Conservation (phyloP, 768 basidiomycete genomes). For the Melanogaster broomeanus region DNA sequence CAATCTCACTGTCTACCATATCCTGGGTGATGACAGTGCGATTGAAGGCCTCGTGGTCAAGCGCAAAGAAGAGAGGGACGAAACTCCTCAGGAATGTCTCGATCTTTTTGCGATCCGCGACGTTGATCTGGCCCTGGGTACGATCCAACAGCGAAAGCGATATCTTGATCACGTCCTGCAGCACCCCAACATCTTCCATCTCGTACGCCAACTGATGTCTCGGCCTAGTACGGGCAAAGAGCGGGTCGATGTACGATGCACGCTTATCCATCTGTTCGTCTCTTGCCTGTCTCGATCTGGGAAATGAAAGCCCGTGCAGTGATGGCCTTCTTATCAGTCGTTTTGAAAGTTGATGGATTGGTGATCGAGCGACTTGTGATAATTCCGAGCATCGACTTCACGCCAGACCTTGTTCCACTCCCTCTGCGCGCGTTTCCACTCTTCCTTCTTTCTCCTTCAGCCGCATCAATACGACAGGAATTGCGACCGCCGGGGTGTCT, state of each 20-base stretch:
- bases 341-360: conserved; percentile 89
- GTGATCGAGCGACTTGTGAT: conserved; percentile 90
- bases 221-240: conserved; percentile 60
- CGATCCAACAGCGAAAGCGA: conserved; percentile 91
- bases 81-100: conserved; percentile 81
- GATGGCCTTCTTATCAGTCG: conserved; percentile 83
- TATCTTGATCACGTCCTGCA: conserved; percentile 89
- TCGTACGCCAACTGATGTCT: conserved; percentile 81
- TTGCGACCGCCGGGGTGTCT: conserved; percentile 84
- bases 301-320: conserved; percentile 74
- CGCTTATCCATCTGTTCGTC: conserved; percentile 81
- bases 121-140: conserved; percentile 73
- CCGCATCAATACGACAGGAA: conserved; percentile 88
- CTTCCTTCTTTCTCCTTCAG: conserved; percentile 97
- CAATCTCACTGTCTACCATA: conserved; percentile 60
- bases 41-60: conserved; percentile 71
- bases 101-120: conserved; percentile 74
- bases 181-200: conserved; percentile 69
- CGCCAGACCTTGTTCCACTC: conserved; percentile 99
- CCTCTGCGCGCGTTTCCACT: conserved; percentile 95
- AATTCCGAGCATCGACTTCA: conserved; percentile 94
- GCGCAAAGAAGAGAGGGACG: conserved; percentile 75
- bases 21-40: conserved; percentile 64
- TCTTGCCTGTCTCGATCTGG: conserved; percentile 82
- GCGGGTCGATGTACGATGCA: conserved; percentile 56